phyloP scores from a whole-genome alignment of 805 yeast species.

The Wickerhamiella kurtzmanii region DNA sequence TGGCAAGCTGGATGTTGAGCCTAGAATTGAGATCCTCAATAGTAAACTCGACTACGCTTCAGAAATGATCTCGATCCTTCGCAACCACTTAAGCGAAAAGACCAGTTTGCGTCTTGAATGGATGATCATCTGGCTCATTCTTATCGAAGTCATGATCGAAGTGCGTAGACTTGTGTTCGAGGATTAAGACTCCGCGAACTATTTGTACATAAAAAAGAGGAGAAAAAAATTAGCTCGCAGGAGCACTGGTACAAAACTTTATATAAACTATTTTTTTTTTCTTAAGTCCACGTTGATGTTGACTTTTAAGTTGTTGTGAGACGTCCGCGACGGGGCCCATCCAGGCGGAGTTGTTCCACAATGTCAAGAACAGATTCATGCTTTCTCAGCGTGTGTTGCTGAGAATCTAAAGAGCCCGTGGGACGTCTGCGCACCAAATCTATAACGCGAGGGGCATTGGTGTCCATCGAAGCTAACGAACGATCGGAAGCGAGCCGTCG shows the following conservation, averaged over 20 bases:
- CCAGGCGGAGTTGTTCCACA: neutral
- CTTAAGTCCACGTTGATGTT: neutral
- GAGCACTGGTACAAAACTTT: neutral
- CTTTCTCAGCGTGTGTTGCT: neutral
- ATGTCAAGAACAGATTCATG: neutral
- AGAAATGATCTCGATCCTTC: conserved; percentile 69
- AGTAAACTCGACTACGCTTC: conserved; percentile 81
- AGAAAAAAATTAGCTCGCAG: neutral
- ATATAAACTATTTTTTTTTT: neutral
- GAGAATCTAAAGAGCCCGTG: neutral
- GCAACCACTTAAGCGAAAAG: conserved; percentile 61
- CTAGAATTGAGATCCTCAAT: conserved; percentile 67
- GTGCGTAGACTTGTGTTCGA: conserved; percentile 40
- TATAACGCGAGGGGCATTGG: neutral
- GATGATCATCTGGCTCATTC: conserved; percentile 72
- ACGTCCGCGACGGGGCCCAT: conserved; percentile 1
- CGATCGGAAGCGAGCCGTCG: neutral
- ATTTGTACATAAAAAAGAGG: neutral
- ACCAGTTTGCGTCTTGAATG: conserved; percentile 70
- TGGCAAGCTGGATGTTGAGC: conserved; percentile 55
- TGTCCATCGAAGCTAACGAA: neutral
- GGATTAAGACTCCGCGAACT: neutral
- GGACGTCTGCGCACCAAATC: neutral
- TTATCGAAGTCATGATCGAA: conserved; percentile 79
- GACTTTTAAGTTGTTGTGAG: neutral